Evolutionary conservation across 495 filamentous ascomycete genomes (phyloP).

Genomic region (Aspergillus carlsbadensis): DNA sequence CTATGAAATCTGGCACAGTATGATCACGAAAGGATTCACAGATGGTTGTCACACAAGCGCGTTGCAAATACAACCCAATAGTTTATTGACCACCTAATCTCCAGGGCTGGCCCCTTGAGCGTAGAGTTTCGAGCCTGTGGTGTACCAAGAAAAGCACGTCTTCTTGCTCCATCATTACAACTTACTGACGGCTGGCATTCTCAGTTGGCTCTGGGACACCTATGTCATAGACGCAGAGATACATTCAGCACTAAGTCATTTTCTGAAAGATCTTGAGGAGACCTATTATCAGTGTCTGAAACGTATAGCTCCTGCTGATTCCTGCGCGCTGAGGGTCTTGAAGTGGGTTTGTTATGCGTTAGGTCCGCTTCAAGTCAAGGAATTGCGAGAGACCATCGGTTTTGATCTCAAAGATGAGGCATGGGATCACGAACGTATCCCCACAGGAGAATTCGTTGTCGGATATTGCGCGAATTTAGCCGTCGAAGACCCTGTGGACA

Average conservation of each 20-base stretch:
- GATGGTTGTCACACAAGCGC: too few relatives aligned
- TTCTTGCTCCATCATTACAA: too few relatives aligned
- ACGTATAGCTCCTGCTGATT: constrained; percentile 18
- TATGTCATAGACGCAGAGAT: too few relatives aligned
- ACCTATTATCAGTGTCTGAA: constrained; percentile 9
- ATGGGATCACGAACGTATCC: constrained; percentile 27
- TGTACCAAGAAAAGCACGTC: too few relatives aligned
- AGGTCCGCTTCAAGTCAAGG: constrained; percentile 30
- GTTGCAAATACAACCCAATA: too few relatives aligned
- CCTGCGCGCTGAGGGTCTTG: constrained; percentile 14
- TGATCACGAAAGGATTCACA: too few relatives aligned
- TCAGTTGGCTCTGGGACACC: too few relatives aligned
- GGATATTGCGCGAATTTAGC: constrained; percentile 33
- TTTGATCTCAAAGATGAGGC: constrained; percentile 22
- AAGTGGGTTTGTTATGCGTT: constrained; percentile 32
- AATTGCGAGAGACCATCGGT: constrained; percentile 35
- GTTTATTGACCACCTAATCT: too few relatives aligned
- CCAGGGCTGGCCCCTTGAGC: too few relatives aligned
- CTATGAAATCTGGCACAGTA: too few relatives aligned
- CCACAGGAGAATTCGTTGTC: constrained; percentile 22
- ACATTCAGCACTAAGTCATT: neutral
- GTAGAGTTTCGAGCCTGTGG: too few relatives aligned
- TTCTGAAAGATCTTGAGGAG: constrained; percentile 18
- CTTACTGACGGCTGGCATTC: too few relatives aligned
- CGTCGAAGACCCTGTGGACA: constrained; percentile 23